These are phyloP conservation scores for Xenoacremonium recifei DNA, from an alignment of 2,329 filamentous ascomycete species.

Conservation along the genomic window DNA sequence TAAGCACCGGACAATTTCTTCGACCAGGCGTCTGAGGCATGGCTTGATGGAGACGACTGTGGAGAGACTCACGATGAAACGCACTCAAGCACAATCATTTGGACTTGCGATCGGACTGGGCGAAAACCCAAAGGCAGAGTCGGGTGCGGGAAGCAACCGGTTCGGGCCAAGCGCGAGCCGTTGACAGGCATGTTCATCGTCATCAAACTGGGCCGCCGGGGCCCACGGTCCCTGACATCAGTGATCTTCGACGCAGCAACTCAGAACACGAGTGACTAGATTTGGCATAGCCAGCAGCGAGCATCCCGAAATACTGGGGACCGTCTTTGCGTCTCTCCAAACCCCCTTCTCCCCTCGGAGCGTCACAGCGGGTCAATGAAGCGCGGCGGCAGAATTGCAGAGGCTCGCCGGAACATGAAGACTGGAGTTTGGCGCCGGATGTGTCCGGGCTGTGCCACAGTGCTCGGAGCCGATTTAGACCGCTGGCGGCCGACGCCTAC, in stretches of 20 bases:
- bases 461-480: conserved; percentile 24
- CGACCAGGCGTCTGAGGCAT: conserved; percentile 19
- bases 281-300: conserved; percentile 14
- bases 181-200: conserved; percentile 19
- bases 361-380: conserved; percentile 15
- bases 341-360: conserved; percentile 17
- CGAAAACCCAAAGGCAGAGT: conserved; percentile 3
- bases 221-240: conserved; percentile 21
- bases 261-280: conserved; percentile 21
- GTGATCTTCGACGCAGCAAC: conserved; percentile 19
- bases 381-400: no score
- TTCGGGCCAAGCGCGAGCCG: conserved; percentile 14
- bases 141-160: conserved; percentile 1
- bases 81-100: conserved; percentile 1
- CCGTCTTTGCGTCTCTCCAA: conserved; percentile 5
- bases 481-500: conserved; percentile 15
- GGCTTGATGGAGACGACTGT: conserved; percentile 16
- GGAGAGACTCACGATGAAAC: conserved; percentile 22
- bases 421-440: conserved; percentile 14
- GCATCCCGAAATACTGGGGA: no score
- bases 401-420: conserved; percentile 5
- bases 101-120: background rate
- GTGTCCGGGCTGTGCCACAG: conserved; percentile 23
- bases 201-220: conserved; percentile 11
- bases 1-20: conserved; percentile 15